Percentiles rank a stretch among this genome's conserved stretches.
phyloP scores from a whole-genome alignment of 176 grass and related monocot genomes.

The Miscanthus lutarioriparius region DNA sequence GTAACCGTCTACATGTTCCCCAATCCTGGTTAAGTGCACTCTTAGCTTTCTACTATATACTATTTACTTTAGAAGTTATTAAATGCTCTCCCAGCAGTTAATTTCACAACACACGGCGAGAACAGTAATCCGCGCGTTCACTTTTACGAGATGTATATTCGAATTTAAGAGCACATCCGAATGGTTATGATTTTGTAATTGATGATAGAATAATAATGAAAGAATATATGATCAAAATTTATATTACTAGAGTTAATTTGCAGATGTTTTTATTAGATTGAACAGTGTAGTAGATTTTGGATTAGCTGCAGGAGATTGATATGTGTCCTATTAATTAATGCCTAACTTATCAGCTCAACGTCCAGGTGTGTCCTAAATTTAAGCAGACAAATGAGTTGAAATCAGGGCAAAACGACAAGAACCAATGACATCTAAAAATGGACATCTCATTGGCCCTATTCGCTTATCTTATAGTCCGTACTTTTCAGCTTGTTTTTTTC shows the following conservation, averaged over 20 bases:
- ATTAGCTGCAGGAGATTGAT: background rate
- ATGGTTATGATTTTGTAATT: background rate
- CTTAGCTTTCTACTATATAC: background rate
- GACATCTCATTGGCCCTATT: background rate
- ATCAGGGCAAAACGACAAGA: constrained; percentile 5
- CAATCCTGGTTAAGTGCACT: background rate
- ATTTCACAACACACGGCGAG: background rate
- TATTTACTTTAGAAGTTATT: background rate
- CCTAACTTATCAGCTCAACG: background rate
- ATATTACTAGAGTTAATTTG: background rate
- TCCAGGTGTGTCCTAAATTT: background rate
- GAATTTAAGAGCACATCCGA: background rate
- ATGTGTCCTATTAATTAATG: background rate
- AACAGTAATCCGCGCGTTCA: background rate
- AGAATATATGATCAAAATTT: background rate
- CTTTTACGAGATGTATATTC: too few species aligned
- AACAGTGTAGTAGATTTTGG: background rate
- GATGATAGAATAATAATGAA: background rate
- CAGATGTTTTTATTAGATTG: background rate
- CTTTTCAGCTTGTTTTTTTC: too few species aligned
- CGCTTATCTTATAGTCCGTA: too few species aligned
- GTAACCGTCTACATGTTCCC: background rate
- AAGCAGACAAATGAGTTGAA: background rate
- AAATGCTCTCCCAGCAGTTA: background rate
- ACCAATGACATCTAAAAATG: background rate